These are phyloP conservation scores for Alloascoidea hylecoeti DNA, from an alignment of 805 yeast species.

Conservation along the genomic window DNA sequence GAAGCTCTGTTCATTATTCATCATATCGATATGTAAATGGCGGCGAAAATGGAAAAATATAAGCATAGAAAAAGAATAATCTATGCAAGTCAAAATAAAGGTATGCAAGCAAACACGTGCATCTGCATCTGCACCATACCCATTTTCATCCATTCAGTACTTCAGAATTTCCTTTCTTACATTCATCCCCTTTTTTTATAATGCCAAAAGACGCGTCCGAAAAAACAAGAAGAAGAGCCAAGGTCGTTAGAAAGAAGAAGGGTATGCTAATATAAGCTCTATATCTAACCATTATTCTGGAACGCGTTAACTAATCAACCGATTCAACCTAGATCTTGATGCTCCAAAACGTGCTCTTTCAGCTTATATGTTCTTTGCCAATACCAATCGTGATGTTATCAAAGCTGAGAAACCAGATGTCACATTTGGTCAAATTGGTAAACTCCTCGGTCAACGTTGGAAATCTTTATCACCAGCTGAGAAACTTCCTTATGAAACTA, in stretches of 20 bases:
- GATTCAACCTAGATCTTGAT: constrained; percentile 43
- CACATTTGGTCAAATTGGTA: constrained; percentile 69
- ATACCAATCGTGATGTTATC: constrained; percentile 78
- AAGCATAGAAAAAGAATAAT: too few relatives aligned
- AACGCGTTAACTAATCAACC: not conserved
- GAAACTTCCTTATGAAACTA: constrained; percentile 62
- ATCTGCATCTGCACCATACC: too few relatives aligned
- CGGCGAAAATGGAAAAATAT: too few relatives aligned
- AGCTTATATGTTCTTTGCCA: constrained; percentile 85
- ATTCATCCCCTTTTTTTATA: too few relatives aligned
- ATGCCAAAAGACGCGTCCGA: too few relatives aligned
- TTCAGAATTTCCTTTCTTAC: too few relatives aligned
- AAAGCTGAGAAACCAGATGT: constrained; percentile 83
- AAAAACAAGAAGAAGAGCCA: too few relatives aligned
- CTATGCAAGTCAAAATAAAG: too few relatives aligned
- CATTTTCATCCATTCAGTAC: too few relatives aligned
- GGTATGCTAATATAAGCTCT: not conserved
- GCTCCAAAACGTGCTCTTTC: constrained; percentile 87
- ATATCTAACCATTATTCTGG: not conserved
- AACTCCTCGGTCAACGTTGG: constrained; percentile 75
- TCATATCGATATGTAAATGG: too few relatives aligned
- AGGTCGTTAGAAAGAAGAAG: constrained; percentile 1
- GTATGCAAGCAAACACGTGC: too few relatives aligned
- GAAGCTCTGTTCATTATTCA: too few relatives aligned
- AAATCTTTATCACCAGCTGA: constrained; percentile 62